Base-by-base conservation (phyloP, 2,329 filamentous ascomycete species). In the Teratosphaeria epicoccoides region DNA sequence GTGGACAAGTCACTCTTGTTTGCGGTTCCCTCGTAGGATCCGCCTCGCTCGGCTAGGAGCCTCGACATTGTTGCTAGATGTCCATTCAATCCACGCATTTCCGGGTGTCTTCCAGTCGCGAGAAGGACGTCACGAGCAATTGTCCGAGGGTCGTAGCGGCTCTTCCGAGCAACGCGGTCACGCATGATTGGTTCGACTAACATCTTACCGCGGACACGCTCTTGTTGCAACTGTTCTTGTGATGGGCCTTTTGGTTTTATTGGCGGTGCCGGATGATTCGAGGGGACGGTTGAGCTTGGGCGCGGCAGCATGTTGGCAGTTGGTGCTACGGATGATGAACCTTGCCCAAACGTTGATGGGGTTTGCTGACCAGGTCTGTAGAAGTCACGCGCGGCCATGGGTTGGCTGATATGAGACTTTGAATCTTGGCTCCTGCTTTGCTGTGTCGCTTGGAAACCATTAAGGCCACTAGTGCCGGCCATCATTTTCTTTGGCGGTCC, bases 91-190 rank as follows among this genome's bases (percentile, higher is more conserved):
- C 71, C 66, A 24, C 74, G 67, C 64, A 82, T 77, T 9, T 75
- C 75, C 0, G 82, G 81, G 62, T 85, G 81, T 52, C 77, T 76
- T 14, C 80, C 80, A 11, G 79, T 73, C 14, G 80, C 78, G 47
- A 84, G 74, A 10, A 85, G 68, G 6, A 86, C 73, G 61, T 84
- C 81, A 48, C 80, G 70, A 4, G 81, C 82, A 54, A 85, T 82
- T 0, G 80, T 84, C 44, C 74, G 72, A 1, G 77, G 73, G 59
- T 84, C 74, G 60, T 85, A 85, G 14, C 66, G 71, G 5, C 71
- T 71, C 54, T 76, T 76, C 24, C 71, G 68, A 4, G 72, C 64
- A 7, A 74, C 74, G 33, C 73, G 71, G 49, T 71, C 71, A 47
- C 66, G 68, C 55, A 73, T 70, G 14, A 82, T 60, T 0, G 70